Percentiles rank a stretch among this genome's conserved stretches.
Evolutionary conservation across 1,139 yeast genomes (phyloP).

Genomic region (Blastobotrys ciferrii): DNA sequence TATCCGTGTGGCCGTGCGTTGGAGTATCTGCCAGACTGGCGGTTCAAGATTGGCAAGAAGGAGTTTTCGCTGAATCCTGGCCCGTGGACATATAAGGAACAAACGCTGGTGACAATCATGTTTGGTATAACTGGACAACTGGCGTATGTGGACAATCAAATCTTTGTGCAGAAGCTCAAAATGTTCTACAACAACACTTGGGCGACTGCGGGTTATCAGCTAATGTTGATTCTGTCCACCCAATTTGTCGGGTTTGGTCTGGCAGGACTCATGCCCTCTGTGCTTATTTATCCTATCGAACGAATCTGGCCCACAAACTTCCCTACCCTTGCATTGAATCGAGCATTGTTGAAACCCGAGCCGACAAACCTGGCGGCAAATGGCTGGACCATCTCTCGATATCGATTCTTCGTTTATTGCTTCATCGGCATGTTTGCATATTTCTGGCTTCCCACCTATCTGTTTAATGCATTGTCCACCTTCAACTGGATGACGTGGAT

Average conservation of each 20-base stretch:
- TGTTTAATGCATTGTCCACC: conserved; percentile 50
- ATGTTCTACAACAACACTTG: conserved; percentile 44
- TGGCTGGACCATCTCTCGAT: conserved; percentile 54
- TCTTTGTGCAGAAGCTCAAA: conserved; percentile 45
- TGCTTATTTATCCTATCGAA: conserved; percentile 55
- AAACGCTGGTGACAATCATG: conserved; percentile 56
- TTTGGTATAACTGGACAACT: conserved; percentile 45
- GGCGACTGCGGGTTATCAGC: conserved; percentile 52
- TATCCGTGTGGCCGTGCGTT: conserved; percentile 52
- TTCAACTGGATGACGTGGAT: conserved; percentile 72
- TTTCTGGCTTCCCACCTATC: conserved; percentile 58
- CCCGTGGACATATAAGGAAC: conserved; percentile 69
- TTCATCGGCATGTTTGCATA: conserved; percentile 47
- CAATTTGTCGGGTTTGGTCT: conserved; percentile 63
- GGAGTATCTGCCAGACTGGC: conserved; percentile 48
- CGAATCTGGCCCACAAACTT: conserved; percentile 58
- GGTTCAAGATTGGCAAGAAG: conserved; percentile 42
- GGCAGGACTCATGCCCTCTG: conserved; percentile 58
- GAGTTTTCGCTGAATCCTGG: conserved; percentile 54
- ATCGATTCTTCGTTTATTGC: conserved; percentile 45
- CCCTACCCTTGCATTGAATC: conserved; percentile 55
- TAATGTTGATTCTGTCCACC: conserved; percentile 50
- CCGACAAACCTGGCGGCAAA: conserved; percentile 32
- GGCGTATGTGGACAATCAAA: conserved; percentile 46
- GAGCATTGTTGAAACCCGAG: conserved; percentile 47